These are phyloP conservation scores for Tubosaeta brunneosetosa DNA, from an alignment of 768 basidiomycete species.

Conservation along the genomic window DNA sequence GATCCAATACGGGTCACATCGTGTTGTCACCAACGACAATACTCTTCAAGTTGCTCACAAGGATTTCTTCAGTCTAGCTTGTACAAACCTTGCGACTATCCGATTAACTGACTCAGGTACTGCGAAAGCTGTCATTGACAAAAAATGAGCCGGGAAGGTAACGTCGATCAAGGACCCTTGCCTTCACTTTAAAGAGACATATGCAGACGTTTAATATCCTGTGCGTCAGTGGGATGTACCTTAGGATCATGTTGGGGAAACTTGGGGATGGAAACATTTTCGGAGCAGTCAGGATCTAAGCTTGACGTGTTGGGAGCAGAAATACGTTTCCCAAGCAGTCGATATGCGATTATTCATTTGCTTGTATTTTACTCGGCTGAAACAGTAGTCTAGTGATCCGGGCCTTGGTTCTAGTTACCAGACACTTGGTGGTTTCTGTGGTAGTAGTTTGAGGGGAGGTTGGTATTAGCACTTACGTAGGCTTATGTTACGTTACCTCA, in stretches of 20 bases:
- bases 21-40: conserved; percentile 25
- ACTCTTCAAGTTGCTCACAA: conserved; percentile 32
- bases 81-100: conserved; percentile 32
- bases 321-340: conserved; percentile 40
- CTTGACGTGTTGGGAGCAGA: conserved; percentile 36
- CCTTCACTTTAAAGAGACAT: conserved; percentile 30
- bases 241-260: neutral
- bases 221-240: conserved; percentile 6
- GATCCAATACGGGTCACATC: conserved; percentile 22
- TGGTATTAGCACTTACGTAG: too few relatives aligned
- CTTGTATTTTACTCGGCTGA: neutral
- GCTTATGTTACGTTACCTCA: conserved; percentile 2
- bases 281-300: conserved; percentile 38
- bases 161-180: conserved; percentile 33
- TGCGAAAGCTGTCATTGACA: conserved; percentile 28
- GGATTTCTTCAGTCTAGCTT: conserved; percentile 36
- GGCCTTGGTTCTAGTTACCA: conserved; percentile 37
- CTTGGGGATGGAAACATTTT: conserved; percentile 36
- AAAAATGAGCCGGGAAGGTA: conserved; percentile 34
- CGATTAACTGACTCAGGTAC: conserved; percentile 20
- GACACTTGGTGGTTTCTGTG: neutral
- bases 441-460: too few relatives aligned
- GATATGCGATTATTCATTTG: conserved; percentile 37
- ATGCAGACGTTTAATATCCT: conserved; percentile 11
- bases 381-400: conserved; percentile 37